Conservation (phyloP, 148 eudicot species). For the Arctostaphylos glauca region DNA sequence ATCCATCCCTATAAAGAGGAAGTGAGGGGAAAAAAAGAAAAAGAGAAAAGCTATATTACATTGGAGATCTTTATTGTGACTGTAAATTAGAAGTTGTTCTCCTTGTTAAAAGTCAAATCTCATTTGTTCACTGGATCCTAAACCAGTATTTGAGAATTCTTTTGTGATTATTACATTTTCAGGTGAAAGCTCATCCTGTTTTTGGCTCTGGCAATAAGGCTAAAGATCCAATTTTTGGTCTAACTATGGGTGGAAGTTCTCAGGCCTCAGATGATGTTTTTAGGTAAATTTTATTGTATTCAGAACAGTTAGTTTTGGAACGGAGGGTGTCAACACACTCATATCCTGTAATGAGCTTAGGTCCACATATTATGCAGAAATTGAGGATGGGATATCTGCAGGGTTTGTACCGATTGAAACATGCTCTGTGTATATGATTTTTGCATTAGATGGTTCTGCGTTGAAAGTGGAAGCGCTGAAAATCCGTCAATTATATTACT, state of each 20-base stretch:
- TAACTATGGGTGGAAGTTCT: conserved; percentile 77
- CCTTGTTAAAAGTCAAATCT: background rate
- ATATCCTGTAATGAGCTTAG: conserved; percentile 22
- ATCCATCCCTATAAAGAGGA: background rate
- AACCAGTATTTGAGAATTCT: background rate
- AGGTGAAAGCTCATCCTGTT: conserved; percentile 86
- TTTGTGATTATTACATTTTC: background rate
- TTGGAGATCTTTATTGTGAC: background rate
- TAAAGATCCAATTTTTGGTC: conserved; percentile 93
- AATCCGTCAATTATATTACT: conserved; percentile 71
- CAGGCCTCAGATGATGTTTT: conserved; percentile 81
- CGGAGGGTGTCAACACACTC: conserved; percentile 1
- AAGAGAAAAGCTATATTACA: background rate
- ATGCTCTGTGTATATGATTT: conserved; percentile 49
- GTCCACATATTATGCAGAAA: conserved; percentile 42
- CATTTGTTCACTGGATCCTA: background rate
- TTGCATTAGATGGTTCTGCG: conserved; percentile 96
- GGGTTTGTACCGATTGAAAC: conserved; percentile 58
- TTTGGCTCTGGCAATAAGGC: conserved; percentile 78
- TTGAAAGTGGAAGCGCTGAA: conserved; percentile 77
- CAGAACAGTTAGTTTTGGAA: background rate
- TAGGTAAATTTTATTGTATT: conserved; percentile 50
- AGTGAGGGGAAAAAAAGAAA: background rate
- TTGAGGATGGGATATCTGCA: conserved; percentile 76
- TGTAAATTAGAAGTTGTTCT: background rate